A percentile compares a stretch with the other conserved stretches of the same genome.
phyloP scores from a whole-genome alignment of 2,329 filamentous ascomycete genomes.

The Diplodia intermedia region DNA sequence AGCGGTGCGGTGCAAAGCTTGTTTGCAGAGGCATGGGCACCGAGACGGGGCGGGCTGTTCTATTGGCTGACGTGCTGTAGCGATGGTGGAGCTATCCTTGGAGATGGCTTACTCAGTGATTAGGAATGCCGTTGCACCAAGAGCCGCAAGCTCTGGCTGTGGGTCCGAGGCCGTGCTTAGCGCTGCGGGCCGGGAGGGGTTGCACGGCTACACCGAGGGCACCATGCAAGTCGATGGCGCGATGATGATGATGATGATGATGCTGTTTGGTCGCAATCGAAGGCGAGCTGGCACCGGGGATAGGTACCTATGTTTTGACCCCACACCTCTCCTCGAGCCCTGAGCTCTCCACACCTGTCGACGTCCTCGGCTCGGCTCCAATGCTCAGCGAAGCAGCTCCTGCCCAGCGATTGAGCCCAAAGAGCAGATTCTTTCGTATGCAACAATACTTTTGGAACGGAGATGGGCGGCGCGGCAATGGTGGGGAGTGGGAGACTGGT shows the following conservation, averaged over 20 bases:
- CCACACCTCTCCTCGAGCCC: neutral
- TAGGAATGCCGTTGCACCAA: neutral
- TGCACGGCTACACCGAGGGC: neutral
- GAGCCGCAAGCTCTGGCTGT: conserved; percentile 4
- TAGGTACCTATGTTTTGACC: neutral
- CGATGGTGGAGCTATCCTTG: neutral
- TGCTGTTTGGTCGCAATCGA: too few species aligned
- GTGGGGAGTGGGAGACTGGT: neutral
- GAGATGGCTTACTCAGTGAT: conserved; percentile 4
- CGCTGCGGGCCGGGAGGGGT: neutral
- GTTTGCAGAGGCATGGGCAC: neutral
- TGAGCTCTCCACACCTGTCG: too few species aligned
- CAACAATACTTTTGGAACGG: neutral
- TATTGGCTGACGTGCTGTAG: neutral
- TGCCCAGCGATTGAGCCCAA: neutral
- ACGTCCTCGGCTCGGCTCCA: too few species aligned
- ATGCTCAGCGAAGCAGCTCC: neutral
- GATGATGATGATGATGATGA: neutral
- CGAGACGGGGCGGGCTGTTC: neutral
- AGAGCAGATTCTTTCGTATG: neutral
- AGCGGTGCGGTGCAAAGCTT: neutral
- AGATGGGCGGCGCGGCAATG: neutral
- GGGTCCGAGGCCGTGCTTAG: neutral
- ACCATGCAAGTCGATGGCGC: neutral
- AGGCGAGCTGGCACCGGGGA: neutral